Conservation (phyloP, 176 grass and related monocot genomes). For the Coix lacrymajobi region DNA sequence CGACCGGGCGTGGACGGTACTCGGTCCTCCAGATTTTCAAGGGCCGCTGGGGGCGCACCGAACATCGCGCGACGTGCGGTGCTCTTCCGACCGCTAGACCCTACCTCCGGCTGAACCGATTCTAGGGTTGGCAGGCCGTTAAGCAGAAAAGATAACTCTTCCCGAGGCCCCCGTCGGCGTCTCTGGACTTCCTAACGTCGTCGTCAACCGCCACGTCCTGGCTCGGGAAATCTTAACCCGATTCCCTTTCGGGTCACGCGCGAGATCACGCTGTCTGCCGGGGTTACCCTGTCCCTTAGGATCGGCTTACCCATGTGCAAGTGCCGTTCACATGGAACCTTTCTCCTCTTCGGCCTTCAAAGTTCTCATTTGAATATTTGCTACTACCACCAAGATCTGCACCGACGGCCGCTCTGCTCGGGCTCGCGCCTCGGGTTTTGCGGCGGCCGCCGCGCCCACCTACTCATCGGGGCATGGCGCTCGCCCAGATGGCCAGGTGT, state of each 20-base stretch:
- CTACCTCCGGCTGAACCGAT: constrained; percentile 43
- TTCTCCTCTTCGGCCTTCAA: neutral
- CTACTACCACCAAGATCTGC: constrained; percentile 48
- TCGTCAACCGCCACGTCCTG: constrained; percentile 48
- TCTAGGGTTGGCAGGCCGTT: too few species aligned
- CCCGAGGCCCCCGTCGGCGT: constrained; percentile 55
- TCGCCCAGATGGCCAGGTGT: neutral
- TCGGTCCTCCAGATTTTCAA: constrained; percentile 62
- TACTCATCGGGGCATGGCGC: constrained; percentile 15
- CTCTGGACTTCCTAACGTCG: constrained; percentile 56
- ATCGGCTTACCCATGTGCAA: constrained; percentile 64
- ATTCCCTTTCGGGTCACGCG: constrained; percentile 28
- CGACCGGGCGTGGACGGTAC: constrained; percentile 36
- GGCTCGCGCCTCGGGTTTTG: constrained; percentile 63
- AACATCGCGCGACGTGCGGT: too few species aligned
- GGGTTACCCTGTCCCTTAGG: constrained; percentile 19
- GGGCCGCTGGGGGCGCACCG: neutral
- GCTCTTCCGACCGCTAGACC: constrained; percentile 58
- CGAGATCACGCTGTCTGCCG: neutral
- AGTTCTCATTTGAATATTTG: neutral
- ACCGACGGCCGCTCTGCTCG: constrained; percentile 49
- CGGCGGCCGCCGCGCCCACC: constrained; percentile 54
- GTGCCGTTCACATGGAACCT: constrained; percentile 26
- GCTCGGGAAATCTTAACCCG: constrained; percentile 53
- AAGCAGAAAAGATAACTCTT: constrained; percentile 90